Base-by-base conservation (phyloP, 176 grass and related monocot genomes). In the Thalia dealbata region DNA sequence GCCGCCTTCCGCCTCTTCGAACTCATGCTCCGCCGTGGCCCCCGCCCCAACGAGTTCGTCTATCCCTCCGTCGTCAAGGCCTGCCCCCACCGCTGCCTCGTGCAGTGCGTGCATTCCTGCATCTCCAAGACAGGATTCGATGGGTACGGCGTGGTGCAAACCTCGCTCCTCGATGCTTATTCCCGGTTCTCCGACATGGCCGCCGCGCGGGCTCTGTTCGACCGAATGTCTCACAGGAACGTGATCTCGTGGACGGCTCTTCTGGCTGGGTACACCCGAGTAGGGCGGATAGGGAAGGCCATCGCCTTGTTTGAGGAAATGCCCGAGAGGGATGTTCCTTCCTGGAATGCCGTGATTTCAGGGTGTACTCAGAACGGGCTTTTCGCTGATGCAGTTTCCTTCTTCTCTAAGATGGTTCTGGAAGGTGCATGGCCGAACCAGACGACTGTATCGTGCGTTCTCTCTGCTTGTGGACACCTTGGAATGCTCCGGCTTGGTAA, bases 21-120 rank as follows among this genome's bases (percentile, higher is more conserved):
- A 59, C 70, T 81, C 68, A 91, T 96, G 92, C 86, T 87, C 55
- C 67, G 80, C 60, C 66, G 80, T 51, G 56, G 55, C 67, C 74
- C 78, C 41, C 14, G 68, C 35, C 84, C 93, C 21, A 92, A 92
- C 45, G 82, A 96, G 76, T 92, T 92, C 69, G 73, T 96, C 75
- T 96, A 96, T 55, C 92, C 89, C 62, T 80, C 83, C 50, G 78
- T 77, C 64, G 68, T 96, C 54, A 82, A 85, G 30, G 84, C 93
- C 45, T 91, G 83, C 68, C 74, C 84, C 60, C 69, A 65, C 23
- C 14, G 71, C 27, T 35, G 59, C 44, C 69, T 80, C 24, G 63
- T 90, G 19, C 70, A 68, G 64, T 88, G 82, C 68, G 80, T 92
- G 69, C 89, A 96, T 70, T 69, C 75, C 3, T 87, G 80, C 61